phyloP scores from a whole-genome alignment of 805 yeast species.

The Alloascoidea hylecoeti region DNA sequence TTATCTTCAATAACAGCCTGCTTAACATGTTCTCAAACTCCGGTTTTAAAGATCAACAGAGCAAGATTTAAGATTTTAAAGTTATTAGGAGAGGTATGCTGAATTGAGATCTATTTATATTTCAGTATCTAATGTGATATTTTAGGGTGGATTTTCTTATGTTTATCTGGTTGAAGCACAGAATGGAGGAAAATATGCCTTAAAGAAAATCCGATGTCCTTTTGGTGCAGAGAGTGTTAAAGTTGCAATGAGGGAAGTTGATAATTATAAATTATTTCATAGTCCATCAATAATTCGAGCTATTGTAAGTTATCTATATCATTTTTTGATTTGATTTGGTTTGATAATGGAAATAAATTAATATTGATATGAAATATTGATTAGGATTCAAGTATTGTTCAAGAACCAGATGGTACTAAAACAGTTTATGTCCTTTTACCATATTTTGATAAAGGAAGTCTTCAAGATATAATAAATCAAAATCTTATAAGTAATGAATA shows the following conservation, averaged over 20 bases:
- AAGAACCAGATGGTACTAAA: conserved; percentile 68
- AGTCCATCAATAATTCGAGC: conserved; percentile 55
- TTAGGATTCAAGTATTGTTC: conserved; percentile 52
- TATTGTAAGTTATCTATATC: conserved; percentile 15
- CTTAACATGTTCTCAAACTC: conserved; percentile 26
- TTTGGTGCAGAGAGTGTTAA: conserved; percentile 69
- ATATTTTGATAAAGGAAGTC: conserved; percentile 53
- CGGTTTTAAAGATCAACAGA: conserved; percentile 48
- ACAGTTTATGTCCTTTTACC: conserved; percentile 74
- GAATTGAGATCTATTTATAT: not conserved
- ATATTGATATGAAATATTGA: not conserved
- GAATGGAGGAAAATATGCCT: conserved; percentile 42
- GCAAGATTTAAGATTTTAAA: conserved; percentile 46
- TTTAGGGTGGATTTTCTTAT: conserved; percentile 65
- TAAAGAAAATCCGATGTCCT: conserved; percentile 80
- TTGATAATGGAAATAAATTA: not conserved
- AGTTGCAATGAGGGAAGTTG: conserved; percentile 65
- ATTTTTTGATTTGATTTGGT: too few relatives aligned
- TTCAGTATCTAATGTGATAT: not conserved
- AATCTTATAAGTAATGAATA: conserved; percentile 38
- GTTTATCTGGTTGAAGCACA: conserved; percentile 58
- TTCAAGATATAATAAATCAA: conserved; percentile 67
- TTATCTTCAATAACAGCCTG: conserved; percentile 18
- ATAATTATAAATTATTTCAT: conserved; percentile 56
- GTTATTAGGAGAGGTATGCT: conserved; percentile 60